Percentiles rank a stretch among this genome's conserved stretches.
Conservation (phyloP, 2,329 filamentous ascomycete genomes). For the Purpureocillium lavendulum region DNA sequence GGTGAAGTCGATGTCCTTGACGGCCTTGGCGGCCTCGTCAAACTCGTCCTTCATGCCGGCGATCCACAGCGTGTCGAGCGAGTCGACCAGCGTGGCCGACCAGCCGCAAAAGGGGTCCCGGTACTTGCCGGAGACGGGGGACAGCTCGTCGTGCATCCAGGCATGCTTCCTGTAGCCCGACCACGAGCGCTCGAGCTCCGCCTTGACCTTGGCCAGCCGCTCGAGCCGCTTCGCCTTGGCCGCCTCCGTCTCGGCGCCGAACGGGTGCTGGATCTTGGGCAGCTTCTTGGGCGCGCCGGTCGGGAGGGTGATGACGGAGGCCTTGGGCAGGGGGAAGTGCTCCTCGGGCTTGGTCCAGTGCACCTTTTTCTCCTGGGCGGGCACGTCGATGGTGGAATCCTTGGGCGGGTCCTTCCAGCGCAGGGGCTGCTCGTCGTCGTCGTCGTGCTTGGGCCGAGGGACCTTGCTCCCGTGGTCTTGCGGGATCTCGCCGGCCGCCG, state of each 20-base stretch:
- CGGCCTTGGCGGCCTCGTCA: slow-evolving; percentile 62
- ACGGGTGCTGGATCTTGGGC: slow-evolving; percentile 68
- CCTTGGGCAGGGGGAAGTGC: slow-evolving; percentile 65
- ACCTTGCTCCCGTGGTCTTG: no score
- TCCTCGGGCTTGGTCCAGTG: slow-evolving; percentile 72
- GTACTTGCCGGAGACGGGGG: slow-evolving; percentile 57
- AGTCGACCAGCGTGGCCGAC: slow-evolving; percentile 81
- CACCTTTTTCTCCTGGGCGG: slow-evolving; percentile 19
- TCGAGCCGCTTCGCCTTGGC: slow-evolving; percentile 54
- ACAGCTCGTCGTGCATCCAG: slow-evolving; percentile 81
- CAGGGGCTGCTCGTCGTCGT: slow-evolving; percentile 5
- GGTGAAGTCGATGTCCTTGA: slow-evolving; percentile 76
- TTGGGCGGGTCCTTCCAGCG: slow-evolving; percentile 19
- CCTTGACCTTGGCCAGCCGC: slow-evolving; percentile 59
- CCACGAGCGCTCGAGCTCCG: slow-evolving; percentile 74
- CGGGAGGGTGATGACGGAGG: slow-evolving; percentile 68
- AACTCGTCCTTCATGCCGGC: slow-evolving; percentile 75
- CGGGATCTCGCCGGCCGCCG: no score
- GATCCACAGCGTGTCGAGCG: slow-evolving; percentile 79
- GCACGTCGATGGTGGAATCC: slow-evolving; percentile 8
- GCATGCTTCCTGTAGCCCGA: slow-evolving; percentile 70
- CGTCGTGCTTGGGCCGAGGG: not conserved
- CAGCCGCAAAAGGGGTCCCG: slow-evolving; percentile 85
- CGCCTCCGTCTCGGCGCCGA: slow-evolving; percentile 54
- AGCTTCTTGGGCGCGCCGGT: slow-evolving; percentile 61